Conservation (phyloP, 2,329 filamentous ascomycete species). For the Arthrinium phaeospermum region DNA sequence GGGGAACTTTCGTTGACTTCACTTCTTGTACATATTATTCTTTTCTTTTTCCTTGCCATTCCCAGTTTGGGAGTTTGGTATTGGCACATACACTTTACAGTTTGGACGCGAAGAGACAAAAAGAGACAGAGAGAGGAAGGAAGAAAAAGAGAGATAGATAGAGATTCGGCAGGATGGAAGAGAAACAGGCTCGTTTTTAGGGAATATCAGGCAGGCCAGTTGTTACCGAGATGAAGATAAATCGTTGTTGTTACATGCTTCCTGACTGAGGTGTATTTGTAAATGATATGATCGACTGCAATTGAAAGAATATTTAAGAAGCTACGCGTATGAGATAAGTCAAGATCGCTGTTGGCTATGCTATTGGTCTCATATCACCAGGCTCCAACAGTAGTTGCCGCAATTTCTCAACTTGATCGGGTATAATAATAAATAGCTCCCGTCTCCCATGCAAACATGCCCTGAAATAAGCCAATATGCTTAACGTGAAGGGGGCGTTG, state of each 20-base stretch:
- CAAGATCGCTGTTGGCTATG: too few relatives aligned
- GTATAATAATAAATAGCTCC: too few relatives aligned
- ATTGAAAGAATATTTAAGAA: too few relatives aligned
- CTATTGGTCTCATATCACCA: too few relatives aligned
- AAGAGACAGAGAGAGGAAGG: neutral
- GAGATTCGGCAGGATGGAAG: neutral
- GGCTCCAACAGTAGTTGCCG: too few relatives aligned
- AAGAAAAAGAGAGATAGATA: neutral
- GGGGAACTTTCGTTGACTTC: neutral
- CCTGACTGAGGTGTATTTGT: neutral
- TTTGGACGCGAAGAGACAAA: neutral
- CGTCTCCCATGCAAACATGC: too few relatives aligned
- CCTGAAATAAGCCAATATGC: too few relatives aligned
- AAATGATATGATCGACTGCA: neutral
- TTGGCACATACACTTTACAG: neutral
- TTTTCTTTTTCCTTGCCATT: neutral
- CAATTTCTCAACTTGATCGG: too few relatives aligned
- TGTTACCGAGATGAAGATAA: neutral
- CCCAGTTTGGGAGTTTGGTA: neutral
- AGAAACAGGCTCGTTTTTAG: neutral
- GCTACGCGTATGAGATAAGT: too few relatives aligned
- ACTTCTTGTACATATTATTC: conserved; percentile 12
- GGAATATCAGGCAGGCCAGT: neutral
- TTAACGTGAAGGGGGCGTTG: too few relatives aligned
- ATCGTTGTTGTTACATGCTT: neutral